Evolutionary conservation across 108 stramenopile genomes (phyloP), one percentile per base, ranked within the genome.

Genomic region (Skeletonema costatum): DNA sequence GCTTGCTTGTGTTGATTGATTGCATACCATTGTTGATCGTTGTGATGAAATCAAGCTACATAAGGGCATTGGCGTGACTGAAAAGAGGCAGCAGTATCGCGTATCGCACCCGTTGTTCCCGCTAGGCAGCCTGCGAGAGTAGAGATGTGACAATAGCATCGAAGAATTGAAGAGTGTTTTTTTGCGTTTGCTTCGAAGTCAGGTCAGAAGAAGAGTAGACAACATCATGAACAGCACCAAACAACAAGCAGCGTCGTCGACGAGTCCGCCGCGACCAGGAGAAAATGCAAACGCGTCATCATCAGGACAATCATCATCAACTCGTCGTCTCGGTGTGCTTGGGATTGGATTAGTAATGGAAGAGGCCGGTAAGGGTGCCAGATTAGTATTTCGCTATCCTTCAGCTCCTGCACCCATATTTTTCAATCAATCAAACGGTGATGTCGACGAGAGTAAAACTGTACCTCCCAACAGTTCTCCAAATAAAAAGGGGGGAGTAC

Each of bases 311-410:
- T 71, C 58, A 2, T 36, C 70, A 13, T 36, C 70, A 60, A 58
- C 71, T 38, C 64, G 25, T 9, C 48, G 66, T 13, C 71, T 79
- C 30, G 80, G 84, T 2, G 89, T 92, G 2, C 59, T 92, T 2
- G 94, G 94, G 32, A 90, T 95, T 9, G 92, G 88, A 1, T 66
- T 95, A 36, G 88, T 95, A 12, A 90, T 92, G 64, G 94, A 95
- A 70, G 84, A 89, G 60, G 80, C 67, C 32, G 92, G 94, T 17
- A 88, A 85, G 38, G 92, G 87, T 12, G 87, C 90, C 32, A 56
- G 65, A 30, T 75, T 91, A 76, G 87, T 91, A 0, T 86, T 91
- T 74, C 90, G 94, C 36, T 95, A 95, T 81, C 94, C 94, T 16
- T 80, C 90, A 13, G 64, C 87, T 21, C 89, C 89, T 46, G 69